Conservation (phyloP, 2,329 filamentous ascomycete species). For the Fusarium mangiferae region DNA sequence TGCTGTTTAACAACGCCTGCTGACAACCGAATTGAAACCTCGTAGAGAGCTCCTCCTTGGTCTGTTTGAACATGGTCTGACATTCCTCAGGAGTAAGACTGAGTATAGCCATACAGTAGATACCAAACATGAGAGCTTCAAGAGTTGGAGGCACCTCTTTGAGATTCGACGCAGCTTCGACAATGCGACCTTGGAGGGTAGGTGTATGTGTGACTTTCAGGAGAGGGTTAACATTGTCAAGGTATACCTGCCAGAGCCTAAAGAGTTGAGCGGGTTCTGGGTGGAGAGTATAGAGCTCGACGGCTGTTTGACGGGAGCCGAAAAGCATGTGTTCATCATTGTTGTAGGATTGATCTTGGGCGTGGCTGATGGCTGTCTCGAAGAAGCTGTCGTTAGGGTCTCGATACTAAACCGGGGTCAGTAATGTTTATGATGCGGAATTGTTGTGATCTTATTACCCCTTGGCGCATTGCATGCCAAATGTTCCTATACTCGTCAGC, state of each 20-base stretch:
- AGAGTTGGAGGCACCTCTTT: constrained; percentile 52
- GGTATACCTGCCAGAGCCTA: constrained; percentile 66
- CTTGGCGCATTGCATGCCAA: constrained; percentile 18
- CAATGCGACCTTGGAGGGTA: constrained; percentile 61
- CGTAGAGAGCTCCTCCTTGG: constrained; percentile 53
- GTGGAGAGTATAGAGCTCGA: constrained; percentile 63
- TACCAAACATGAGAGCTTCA: constrained; percentile 67
- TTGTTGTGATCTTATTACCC: neutral
- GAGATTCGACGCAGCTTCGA: constrained; percentile 59
- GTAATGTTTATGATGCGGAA: accelerated
- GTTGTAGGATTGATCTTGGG: constrained; percentile 56
- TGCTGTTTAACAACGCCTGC: constrained; percentile 63
- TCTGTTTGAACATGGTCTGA: constrained; percentile 50
- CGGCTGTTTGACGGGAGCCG: constrained; percentile 52
- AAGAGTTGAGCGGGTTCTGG: constrained; percentile 58
- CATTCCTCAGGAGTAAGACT: constrained; percentile 59
- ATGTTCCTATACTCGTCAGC: neutral
- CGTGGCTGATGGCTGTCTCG: constrained; percentile 51
- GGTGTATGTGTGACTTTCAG: constrained; percentile 69
- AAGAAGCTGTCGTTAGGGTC: neutral
- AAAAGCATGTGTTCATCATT: constrained; percentile 63
- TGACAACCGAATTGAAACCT: constrained; percentile 61
- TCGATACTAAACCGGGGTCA: neutral
- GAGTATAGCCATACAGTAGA: constrained; percentile 57
- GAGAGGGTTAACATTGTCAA: constrained; percentile 68